Percentiles rank a stretch among this genome's conserved stretches.
phyloP scores from a whole-genome alignment of 2,329 filamentous ascomycete genomes.

The Annulohypoxylon truncatum region DNA sequence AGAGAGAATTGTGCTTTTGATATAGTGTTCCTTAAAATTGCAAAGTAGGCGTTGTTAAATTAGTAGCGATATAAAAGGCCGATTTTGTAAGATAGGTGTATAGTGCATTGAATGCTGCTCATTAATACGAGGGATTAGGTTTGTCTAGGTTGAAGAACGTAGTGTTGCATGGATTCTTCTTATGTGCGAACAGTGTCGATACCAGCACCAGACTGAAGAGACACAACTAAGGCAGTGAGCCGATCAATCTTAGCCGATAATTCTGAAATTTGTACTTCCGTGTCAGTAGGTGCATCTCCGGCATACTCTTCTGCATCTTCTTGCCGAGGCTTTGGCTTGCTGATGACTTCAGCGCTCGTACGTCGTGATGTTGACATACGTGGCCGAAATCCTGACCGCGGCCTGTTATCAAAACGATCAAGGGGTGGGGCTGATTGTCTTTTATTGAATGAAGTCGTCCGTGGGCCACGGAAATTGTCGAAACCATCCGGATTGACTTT shows the following conservation, averaged over 20 bases:
- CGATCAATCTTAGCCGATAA: constrained; percentile 69
- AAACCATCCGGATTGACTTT: constrained; percentile 57
- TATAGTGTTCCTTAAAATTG: neutral
- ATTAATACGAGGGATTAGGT: neutral
- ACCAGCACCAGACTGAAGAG: constrained; percentile 56
- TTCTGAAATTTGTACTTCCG: constrained; percentile 66
- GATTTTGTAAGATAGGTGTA: neutral
- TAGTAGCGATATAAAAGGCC: neutral
- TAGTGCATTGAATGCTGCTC: neutral
- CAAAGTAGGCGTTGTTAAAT: neutral
- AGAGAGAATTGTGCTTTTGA: neutral
- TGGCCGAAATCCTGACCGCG: constrained; percentile 43
- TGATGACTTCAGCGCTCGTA: constrained; percentile 42
- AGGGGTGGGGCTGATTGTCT: constrained; percentile 41
- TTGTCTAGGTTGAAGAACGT: neutral
- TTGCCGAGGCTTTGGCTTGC: constrained; percentile 34
- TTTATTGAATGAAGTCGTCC: constrained; percentile 44
- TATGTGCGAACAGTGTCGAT: constrained; percentile 40
- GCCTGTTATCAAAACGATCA: constrained; percentile 39
- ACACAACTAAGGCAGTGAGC: constrained; percentile 64
- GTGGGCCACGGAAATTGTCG: constrained; percentile 62
- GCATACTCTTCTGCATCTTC: constrained; percentile 51
- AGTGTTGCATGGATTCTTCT: neutral
- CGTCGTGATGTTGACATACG: constrained; percentile 42
- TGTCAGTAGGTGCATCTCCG: constrained; percentile 53